Evolutionary conservation across 2,329 filamentous ascomycete genomes (phyloP).

Genomic region (Beauveria medogensis): DNA sequence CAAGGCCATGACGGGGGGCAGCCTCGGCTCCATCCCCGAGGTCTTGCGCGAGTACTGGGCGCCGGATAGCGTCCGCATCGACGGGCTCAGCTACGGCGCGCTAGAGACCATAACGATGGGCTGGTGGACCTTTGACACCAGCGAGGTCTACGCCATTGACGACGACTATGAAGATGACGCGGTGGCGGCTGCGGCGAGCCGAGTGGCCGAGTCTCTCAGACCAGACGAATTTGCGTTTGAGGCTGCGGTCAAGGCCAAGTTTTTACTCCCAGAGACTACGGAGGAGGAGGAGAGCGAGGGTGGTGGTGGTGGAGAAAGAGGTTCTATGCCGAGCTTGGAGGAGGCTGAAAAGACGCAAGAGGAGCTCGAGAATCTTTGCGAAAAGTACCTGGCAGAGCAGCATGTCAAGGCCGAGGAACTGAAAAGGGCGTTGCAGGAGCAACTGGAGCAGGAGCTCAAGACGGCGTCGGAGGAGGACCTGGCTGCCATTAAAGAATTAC

Average conservation of each 20-base stretch:
- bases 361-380: background rate
- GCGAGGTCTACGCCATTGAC: background rate
- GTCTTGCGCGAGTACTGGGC: background rate
- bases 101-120: background rate
- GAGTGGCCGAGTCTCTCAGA: background rate
- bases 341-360: background rate
- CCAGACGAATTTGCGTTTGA: conserved; percentile 2
- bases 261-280: background rate
- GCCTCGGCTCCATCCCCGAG: background rate
- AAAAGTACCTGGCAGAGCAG: background rate
- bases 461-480: background rate
- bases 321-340: background rate
- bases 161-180: background rate
- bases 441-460: background rate
- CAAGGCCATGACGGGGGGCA: background rate
- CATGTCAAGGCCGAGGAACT: background rate
- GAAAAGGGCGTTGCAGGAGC: background rate
- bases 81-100: background rate
- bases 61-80: background rate
- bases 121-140: conserved; percentile 8
- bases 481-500: background rate
- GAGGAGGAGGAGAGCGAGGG: background rate
- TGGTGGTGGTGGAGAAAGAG: background rate
- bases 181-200: background rate
- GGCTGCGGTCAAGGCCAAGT: background rate